Percentiles rank a stretch among this genome's conserved stretches.
Conservation (phyloP, 2,329 filamentous ascomycete species). For the Juglanconis oblonga region DNA sequence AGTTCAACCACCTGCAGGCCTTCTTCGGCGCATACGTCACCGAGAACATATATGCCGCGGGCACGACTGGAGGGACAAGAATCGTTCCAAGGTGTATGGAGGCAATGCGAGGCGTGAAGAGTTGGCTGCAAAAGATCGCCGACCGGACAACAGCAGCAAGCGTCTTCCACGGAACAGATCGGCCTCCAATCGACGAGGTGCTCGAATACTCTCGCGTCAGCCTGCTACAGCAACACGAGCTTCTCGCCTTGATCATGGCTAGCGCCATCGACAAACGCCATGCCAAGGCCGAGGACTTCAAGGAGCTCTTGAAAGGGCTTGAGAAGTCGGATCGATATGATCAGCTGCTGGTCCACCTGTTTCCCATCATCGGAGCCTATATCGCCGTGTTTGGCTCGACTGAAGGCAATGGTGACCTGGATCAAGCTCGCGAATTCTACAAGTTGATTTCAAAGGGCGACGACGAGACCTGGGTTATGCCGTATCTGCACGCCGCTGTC, state of each 20-base stretch:
- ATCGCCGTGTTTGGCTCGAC: slow-evolving; percentile 76
- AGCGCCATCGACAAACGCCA: slow-evolving; percentile 75
- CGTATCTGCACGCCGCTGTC: slow-evolving; percentile 75
- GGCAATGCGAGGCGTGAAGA: slow-evolving; percentile 73
- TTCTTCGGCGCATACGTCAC: slow-evolving; percentile 53
- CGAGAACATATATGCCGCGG: slow-evolving; percentile 53
- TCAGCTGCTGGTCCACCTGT: slow-evolving; percentile 69
- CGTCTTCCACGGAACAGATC: slow-evolving; percentile 65
- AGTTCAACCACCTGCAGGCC: slow-evolving; percentile 47
- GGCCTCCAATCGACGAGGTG: slow-evolving; percentile 66
- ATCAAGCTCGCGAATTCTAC: slow-evolving; percentile 69
- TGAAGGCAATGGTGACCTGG: slow-evolving; percentile 65
- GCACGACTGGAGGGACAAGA: slow-evolving; percentile 43
- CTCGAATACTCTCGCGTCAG: slow-evolving; percentile 78
- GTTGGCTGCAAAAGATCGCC: slow-evolving; percentile 70
- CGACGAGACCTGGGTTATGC: slow-evolving; percentile 67
- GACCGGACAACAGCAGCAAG: slow-evolving; percentile 75
- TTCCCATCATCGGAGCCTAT: slow-evolving; percentile 75
- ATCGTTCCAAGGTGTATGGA: slow-evolving; percentile 74
- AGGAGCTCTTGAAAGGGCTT: slow-evolving; percentile 64
- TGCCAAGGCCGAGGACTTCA: slow-evolving; percentile 69
- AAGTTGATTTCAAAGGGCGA: slow-evolving; percentile 65
- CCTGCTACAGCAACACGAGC: slow-evolving; percentile 85
- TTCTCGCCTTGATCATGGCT: slow-evolving; percentile 75
- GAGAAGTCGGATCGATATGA: slow-evolving; percentile 77